Evolutionary conservation across 108 stramenopile species (phyloP).

Genomic region (Parmales sp.): DNA sequence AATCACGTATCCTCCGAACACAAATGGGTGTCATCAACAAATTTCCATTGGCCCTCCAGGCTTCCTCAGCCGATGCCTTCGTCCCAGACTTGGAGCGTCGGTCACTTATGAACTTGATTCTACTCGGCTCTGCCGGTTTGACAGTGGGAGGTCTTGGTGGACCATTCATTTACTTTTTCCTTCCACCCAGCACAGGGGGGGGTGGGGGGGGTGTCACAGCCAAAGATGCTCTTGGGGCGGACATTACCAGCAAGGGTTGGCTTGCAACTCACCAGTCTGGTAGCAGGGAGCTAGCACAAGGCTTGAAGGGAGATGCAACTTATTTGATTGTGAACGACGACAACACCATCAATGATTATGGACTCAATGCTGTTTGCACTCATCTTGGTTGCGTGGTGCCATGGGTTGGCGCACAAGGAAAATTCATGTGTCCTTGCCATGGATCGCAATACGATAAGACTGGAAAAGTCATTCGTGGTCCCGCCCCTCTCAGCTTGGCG

Average conservation of each 20-base stretch:
- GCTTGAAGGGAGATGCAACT: slow-evolving; percentile 96
- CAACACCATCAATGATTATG: slow-evolving; percentile 47
- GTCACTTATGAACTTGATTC: slow-evolving; percentile 89
- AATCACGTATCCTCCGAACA: too few relatives aligned
- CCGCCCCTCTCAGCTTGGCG: slow-evolving; percentile 89
- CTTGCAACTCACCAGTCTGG: slow-evolving; percentile 67
- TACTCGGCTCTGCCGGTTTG: slow-evolving; percentile 77
- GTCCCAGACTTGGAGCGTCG: slow-evolving; percentile 91
- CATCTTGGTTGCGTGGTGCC: slow-evolving; percentile 98
- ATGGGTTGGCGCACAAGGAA: slow-evolving; percentile 92
- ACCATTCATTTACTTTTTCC: slow-evolving; percentile 91
- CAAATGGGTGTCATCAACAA: too few relatives aligned
- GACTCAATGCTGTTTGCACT: slow-evolving; percentile 77
- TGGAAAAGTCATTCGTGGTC: slow-evolving; percentile 92
- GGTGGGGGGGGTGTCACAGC: slow-evolving; percentile 75
- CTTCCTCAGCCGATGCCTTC: slow-evolving; percentile 56
- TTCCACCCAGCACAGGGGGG: slow-evolving; percentile 79
- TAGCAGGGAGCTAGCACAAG: slow-evolving; percentile 83
- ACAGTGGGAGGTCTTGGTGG: slow-evolving; percentile 82
- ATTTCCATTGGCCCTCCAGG: background rate
- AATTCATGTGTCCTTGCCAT: slow-evolving; percentile 99
- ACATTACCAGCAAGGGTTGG: slow-evolving; percentile 75
- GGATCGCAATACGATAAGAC: slow-evolving; percentile 90
- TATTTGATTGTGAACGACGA: slow-evolving; percentile 96
- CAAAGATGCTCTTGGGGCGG: slow-evolving; percentile 86